Percentiles rank a stretch among this genome's conserved stretches.
These are phyloP conservation scores for Aspergillus bombycis DNA, from an alignment of 2,329 filamentous ascomycete genomes.

Conservation along the genomic window DNA sequence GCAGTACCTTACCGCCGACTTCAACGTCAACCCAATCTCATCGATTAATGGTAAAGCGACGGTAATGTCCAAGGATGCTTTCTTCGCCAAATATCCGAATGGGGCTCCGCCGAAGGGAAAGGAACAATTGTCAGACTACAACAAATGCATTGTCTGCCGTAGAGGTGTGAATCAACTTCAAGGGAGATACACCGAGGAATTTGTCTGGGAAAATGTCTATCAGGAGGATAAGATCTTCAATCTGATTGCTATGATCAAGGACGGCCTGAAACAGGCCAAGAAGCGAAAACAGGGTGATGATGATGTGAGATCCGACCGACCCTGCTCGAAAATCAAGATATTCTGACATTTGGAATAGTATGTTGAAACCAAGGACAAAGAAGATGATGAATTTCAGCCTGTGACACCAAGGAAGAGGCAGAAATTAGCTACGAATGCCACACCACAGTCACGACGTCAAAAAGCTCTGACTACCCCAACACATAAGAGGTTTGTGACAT, in stretches of 20 bases:
- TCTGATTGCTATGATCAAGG: slow-evolving; percentile 69
- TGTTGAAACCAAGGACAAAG: slow-evolving; percentile 42
- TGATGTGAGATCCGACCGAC: slow-evolving; percentile 34
- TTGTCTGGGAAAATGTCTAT: slow-evolving; percentile 87
- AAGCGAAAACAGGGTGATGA: slow-evolving; percentile 50
- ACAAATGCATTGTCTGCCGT: slow-evolving; percentile 87
- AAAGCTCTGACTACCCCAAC: slow-evolving; percentile 62
- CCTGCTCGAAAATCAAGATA: background rate
- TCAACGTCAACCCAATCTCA: slow-evolving; percentile 81
- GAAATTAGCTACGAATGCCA: slow-evolving; percentile 51
- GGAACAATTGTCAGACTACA: slow-evolving; percentile 67
- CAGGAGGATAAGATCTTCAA: slow-evolving; percentile 65
- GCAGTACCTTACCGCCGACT: slow-evolving; percentile 85
- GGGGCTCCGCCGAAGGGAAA: slow-evolving; percentile 71
- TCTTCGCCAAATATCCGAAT: slow-evolving; percentile 69
- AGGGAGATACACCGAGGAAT: slow-evolving; percentile 88
- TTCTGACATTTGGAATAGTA: slow-evolving; percentile 31
- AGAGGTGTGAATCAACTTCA: slow-evolving; percentile 87
- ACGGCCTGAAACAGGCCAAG: slow-evolving; percentile 66
- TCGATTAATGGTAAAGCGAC: slow-evolving; percentile 90
- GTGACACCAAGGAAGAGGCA: slow-evolving; percentile 62
- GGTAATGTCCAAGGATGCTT: slow-evolving; percentile 73
- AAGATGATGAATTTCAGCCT: slow-evolving; percentile 35
- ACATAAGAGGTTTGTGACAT: slow-evolving; percentile 59
- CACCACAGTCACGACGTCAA: slow-evolving; percentile 46